Percentiles rank a stretch among this genome's conserved stretches.
Conservation (phyloP, 176 grass and related monocot species). For the Areca catechu region DNA sequence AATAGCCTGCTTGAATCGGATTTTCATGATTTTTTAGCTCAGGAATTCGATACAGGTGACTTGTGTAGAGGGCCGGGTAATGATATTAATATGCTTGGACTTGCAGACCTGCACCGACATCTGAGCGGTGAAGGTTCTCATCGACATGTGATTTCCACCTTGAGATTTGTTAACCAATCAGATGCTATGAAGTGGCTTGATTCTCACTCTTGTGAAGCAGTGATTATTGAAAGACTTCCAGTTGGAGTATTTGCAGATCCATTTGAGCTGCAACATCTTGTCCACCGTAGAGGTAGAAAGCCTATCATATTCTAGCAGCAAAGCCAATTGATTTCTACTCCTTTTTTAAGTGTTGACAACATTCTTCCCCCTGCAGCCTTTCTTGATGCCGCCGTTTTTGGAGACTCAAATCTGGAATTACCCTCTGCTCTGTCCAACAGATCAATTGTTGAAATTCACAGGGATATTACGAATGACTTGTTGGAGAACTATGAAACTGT, state of each 20-base stretch:
- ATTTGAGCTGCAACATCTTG: constrained; percentile 83
- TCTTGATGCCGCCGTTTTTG: constrained; percentile 55
- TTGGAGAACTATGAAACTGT: constrained; percentile 27
- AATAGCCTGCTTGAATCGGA: constrained; percentile 8
- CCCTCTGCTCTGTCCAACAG: constrained; percentile 67
- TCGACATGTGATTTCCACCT: constrained; percentile 44
- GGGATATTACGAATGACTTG: constrained; percentile 20
- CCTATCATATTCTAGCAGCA: not conserved
- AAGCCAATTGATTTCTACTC: not conserved
- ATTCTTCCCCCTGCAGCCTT: constrained; percentile 41
- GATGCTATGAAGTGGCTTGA: constrained; percentile 31
- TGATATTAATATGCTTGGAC: constrained; percentile 13
- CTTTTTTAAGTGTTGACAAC: not conserved
- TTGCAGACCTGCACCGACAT: constrained; percentile 28
- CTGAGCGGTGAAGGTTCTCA: constrained; percentile 83
- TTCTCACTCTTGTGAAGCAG: constrained; percentile 37
- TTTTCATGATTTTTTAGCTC: constrained; percentile 10
- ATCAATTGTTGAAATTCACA: constrained; percentile 74
- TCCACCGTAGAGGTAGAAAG: constrained; percentile 47
- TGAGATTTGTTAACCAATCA: constrained; percentile 32
- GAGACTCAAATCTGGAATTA: constrained; percentile 78
- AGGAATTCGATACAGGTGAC: constrained; percentile 15
- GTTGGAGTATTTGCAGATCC: constrained; percentile 73
- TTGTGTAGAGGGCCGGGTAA: constrained; percentile 29
- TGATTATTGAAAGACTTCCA: constrained; percentile 62